phyloP scores from a whole-genome alignment of 176 grass and related monocot genomes.

The Lolium multiflorum region DNA sequence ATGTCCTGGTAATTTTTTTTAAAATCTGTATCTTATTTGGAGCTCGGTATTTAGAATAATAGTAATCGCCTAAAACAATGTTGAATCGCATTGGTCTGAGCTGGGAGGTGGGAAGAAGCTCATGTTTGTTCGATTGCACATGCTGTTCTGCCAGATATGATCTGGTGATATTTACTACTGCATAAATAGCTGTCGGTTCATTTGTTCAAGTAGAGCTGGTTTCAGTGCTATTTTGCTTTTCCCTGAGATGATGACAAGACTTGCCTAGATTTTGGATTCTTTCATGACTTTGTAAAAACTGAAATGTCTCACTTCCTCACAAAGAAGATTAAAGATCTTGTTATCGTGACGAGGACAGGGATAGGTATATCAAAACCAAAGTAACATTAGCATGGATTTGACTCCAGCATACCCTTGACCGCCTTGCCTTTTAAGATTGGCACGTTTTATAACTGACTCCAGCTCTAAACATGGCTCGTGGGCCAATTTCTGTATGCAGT shows the following conservation, averaged over 20 bases:
- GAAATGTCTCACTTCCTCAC: background rate
- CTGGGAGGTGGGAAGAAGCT: too few species aligned
- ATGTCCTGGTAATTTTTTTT: too few species aligned
- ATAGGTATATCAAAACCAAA: background rate
- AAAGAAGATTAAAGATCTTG: background rate
- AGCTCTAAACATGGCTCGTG: too few species aligned
- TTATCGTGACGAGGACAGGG: background rate
- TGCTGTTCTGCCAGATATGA: too few species aligned
- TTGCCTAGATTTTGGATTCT: background rate
- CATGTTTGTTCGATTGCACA: too few species aligned
- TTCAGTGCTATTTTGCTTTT: background rate
- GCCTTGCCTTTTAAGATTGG: background rate
- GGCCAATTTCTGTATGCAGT: too few species aligned
- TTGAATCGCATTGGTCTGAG: too few species aligned
- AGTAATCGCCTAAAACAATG: too few species aligned
- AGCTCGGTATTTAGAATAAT: too few species aligned
- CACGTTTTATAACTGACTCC: too few species aligned
- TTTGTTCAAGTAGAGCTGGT: background rate
- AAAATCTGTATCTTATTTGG: too few species aligned
- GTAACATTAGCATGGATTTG: background rate
- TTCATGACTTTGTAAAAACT: background rate
- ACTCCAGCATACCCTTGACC: background rate
- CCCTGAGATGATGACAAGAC: too few species aligned
- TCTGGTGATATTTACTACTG: background rate
- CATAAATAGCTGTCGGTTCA: background rate